Percentiles rank a stretch among this genome's conserved stretches.
Evolutionary conservation across 2,329 filamentous ascomycete species (phyloP).

Genomic region (Fusarium buxicola): DNA sequence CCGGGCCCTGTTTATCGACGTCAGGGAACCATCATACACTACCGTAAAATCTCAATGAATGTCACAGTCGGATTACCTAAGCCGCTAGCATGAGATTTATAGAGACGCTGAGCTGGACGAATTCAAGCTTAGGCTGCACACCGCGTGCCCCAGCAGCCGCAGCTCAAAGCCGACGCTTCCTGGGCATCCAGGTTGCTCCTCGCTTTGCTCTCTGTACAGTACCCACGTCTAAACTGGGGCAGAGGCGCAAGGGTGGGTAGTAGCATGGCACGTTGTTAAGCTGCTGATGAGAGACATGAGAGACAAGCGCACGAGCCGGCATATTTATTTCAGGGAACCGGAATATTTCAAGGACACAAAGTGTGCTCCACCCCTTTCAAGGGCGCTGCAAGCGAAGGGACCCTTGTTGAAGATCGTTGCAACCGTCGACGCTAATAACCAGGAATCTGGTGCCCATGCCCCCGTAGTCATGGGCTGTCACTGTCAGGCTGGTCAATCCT

Average conservation of each 20-base stretch:
- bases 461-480: too few relatives aligned
- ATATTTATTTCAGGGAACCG: too few relatives aligned
- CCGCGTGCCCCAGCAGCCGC: neutral
- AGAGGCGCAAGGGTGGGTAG: neutral
- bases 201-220: neutral
- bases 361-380: too few relatives aligned
- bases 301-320: too few relatives aligned
- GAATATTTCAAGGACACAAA: too few relatives aligned
- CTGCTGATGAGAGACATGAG: too few relatives aligned
- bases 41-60: too few relatives aligned
- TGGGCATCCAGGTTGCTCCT: neutral
- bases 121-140: neutral
- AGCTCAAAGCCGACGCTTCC: neutral
- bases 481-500: too few relatives aligned
- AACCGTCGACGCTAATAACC: slow-evolving; percentile 12
- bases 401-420: slow-evolving; percentile 29
- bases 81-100: too few relatives aligned
- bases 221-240: neutral
- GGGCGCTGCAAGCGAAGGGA: neutral
- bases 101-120: neutral
- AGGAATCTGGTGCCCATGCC: slow-evolving; percentile 12
- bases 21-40: slow-evolving; percentile 3
- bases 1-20: too few relatives aligned
- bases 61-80: too few relatives aligned
- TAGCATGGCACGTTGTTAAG: slow-evolving; percentile 1